Evolutionary conservation across 139 green algal species (phyloP), one percentile per base, ranked within the genome.

Genomic region (Chloropicon primus): DNA sequence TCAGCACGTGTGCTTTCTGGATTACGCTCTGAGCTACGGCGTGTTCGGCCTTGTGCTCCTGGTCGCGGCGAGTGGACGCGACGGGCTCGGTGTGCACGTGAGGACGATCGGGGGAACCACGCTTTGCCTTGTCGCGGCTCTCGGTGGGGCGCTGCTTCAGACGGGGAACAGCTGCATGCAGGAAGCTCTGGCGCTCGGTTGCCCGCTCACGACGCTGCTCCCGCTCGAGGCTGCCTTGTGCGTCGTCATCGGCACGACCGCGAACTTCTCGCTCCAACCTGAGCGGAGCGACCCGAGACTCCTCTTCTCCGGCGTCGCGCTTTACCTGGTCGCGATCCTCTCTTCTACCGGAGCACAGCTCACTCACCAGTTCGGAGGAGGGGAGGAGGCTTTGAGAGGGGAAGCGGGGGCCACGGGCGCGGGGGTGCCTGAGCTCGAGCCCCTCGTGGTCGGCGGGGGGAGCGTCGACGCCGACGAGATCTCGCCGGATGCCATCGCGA

Each of bases 181-280:
- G 41, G 17, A 62, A 17, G 41, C 41, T 17, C 41, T 62, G 41
- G 10, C 5, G 41, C 41, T 62, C 41, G 41, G 41, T 62, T 62
- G 41, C 17, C 41, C 41, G 5, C 5, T 62, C 10, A 62, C 41
- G 10, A 62, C 41, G 5, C 41, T 62, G 10, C 41, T 62, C 17
- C 41, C 41, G 10, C 41, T 62, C 41, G 10, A 62, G 41, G 41
- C 79, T 28, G 53, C 80, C 1, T 25, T 81, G 1, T 81, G 76
- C 27, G 54, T 84, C 24, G 80, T 84, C 2, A 73, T 81, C 21
- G 76, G 76, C 25, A 74, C 76, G 24, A 29, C 77, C 0, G 25
- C 83, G 28, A 78, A 84, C 62, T 87, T 77, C 74, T 85, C 83
- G 24, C 24, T 86, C 72, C 81, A 87, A 74, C 41, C 41, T 17